These are phyloP conservation scores for Sicyos baderoa DNA, from an alignment of 306 rosid species.

Conservation along the genomic window DNA sequence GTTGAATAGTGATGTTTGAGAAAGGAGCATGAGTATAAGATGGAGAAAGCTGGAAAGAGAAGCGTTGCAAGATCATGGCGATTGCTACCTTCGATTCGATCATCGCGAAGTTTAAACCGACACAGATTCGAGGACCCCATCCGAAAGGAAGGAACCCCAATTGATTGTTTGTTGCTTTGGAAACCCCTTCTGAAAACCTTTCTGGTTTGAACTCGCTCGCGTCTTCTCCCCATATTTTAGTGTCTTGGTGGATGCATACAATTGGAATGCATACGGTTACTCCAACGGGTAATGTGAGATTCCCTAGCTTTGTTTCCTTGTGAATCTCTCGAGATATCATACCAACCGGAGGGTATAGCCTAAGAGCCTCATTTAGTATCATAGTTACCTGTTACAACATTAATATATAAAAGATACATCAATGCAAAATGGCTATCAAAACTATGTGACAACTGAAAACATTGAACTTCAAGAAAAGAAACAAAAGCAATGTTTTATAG, in stretches of 20 bases:
- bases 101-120: background rate
- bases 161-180: constrained; percentile 8
- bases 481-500: no score
- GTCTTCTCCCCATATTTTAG: background rate
- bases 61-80: background rate
- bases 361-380: background rate
- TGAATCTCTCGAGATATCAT: background rate
- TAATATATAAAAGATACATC: background rate
- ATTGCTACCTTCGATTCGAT: background rate
- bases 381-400: background rate
- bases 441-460: no score
- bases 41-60: background rate
- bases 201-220: background rate
- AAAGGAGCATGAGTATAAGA: constrained; percentile 4
- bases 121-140: constrained; percentile 1
- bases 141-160: background rate
- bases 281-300: background rate
- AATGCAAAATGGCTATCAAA: no score
- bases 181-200: background rate
- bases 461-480: no score
- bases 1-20: background rate
- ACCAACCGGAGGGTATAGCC: background rate
- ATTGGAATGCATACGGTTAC: background rate
- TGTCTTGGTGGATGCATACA: background rate
- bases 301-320: background rate